Evolutionary conservation across 2,329 filamentous ascomycete species (phyloP), one percentile per base, ranked within the genome.

Genomic region (Pseudocercospora pini-densiflorae): DNA sequence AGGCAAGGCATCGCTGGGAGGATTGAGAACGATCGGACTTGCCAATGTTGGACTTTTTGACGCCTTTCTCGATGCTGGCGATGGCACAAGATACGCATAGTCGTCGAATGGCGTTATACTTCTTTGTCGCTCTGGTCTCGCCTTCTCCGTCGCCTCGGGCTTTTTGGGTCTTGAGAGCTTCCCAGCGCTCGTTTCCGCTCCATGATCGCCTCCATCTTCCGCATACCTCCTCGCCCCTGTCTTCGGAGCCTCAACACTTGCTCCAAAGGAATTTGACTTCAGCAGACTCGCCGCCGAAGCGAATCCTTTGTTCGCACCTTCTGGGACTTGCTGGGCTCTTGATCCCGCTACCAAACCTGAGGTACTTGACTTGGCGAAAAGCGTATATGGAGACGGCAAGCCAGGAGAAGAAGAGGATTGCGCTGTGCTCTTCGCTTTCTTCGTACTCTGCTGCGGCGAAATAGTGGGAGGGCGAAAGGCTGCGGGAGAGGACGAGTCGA

Each of bases 401-500:
- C 62, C 69, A 14, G 70, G 66, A 5, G 70, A 72, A 5, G 72
- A 73, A 10, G 69, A 73, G 7, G 70, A 70, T 5, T 58, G 45
- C 16, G 45, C 40, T 21, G 23, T 29, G 16, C 47, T 64, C 14
- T 57, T 58, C 10, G 40, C 36, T 12, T 51, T 65, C 21, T 45
- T 62, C 14, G 59, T 31, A 8, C 24, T 55, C n/a, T 33, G 65
- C 23, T 59, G 64, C 23, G 72, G 71, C 21, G 71, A 70, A 24
- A 63, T 63, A 9, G 70, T 68, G 10, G 70, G 67, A n/a, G 61
- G 21, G 27, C 63, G 67, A 57, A 70, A 70, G 54, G 64, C 53
- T 29, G 21, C 54, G 31, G 69, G 65, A 21, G 72, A 71, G 33
- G 73, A 73, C 29, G 71, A 73, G 53, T 68, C 47, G 23, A 75